These are phyloP conservation scores for Adansonia grandidieri DNA, from an alignment of 441 rosid species.

Conservation along the genomic window DNA sequence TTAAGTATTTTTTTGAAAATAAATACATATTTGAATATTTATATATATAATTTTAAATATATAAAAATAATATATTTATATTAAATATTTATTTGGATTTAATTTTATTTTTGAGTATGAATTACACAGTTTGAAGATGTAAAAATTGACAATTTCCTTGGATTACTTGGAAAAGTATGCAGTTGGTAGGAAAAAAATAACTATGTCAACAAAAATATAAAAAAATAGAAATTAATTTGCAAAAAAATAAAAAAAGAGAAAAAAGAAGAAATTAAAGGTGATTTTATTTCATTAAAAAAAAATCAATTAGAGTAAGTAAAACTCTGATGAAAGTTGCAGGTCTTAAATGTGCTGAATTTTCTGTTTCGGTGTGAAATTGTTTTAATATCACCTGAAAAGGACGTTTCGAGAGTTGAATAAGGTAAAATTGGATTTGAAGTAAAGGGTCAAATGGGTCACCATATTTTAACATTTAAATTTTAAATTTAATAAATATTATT, in stretches of 20 bases:
- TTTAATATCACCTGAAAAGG: conserved; percentile 2
- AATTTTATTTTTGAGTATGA: no score
- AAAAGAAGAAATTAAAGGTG: not conserved
- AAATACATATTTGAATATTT: not conserved
- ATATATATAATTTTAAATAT: no score
- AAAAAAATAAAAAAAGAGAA: not conserved
- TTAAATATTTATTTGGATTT: no score
- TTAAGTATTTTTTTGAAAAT: not conserved
- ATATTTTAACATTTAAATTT: no score
- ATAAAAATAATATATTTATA: no score
- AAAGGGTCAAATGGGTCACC: no score
- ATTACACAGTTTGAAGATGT: no score
- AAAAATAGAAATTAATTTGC: not conserved
- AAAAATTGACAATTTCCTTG: not conserved
- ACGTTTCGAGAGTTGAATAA: conserved; percentile 13
- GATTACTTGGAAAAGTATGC: conserved; percentile 18
- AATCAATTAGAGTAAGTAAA: no score
- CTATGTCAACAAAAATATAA: not conserved
- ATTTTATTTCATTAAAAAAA: not conserved
- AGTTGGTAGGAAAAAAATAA: conserved; percentile 15
- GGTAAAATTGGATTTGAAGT: not conserved
- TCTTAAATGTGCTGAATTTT: not conserved
- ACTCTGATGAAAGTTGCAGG: not conserved
- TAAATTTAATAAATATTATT: no score
- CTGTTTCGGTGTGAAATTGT: not conserved